Evolutionary conservation across 1,284 basidiomycete species (phyloP).

Genomic region (Tremellales sp.): DNA sequence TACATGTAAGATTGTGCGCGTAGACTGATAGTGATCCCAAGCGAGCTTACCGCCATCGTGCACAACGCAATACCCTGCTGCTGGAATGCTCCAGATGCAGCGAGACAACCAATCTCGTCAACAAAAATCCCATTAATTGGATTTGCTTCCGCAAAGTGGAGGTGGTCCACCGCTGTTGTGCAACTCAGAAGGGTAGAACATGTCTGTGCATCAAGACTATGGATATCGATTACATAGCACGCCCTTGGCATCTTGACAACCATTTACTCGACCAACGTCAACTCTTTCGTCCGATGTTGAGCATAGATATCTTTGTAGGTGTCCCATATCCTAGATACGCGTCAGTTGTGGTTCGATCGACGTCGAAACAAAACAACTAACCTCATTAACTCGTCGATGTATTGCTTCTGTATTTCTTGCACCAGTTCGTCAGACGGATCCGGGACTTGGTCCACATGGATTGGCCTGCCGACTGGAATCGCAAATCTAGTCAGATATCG

Average conservation of each 20-base stretch:
- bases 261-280: conserved; percentile 43
- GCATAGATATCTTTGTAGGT: conserved; percentile 67
- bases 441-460: conserved; percentile 69
- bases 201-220: too few species aligned
- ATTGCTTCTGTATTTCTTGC: conserved; percentile 71
- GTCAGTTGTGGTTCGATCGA: conserved; percentile 1
- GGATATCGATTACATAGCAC: too few species aligned
- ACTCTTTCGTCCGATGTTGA: conserved; percentile 46
- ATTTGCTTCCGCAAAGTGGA: too few species aligned
- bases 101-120: too few species aligned
- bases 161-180: too few species aligned
- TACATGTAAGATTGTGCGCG: background rate
- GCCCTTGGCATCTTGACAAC: too few species aligned
- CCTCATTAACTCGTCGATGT: conserved; percentile 89
- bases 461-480: conserved; percentile 73
- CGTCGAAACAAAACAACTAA: conserved; percentile 37
- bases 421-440: conserved; percentile 80
- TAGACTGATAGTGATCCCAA: background rate
- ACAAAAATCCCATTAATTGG: too few species aligned
- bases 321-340: conserved; percentile 76
- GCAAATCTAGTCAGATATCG: conserved; percentile 2
- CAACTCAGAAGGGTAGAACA: too few species aligned
- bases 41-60: conserved; percentile 12
- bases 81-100: too few species aligned
- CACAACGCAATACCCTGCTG: too few species aligned